Base-by-base conservation (phyloP, 768 basidiomycete genomes). In the Boletus patriciae region DNA sequence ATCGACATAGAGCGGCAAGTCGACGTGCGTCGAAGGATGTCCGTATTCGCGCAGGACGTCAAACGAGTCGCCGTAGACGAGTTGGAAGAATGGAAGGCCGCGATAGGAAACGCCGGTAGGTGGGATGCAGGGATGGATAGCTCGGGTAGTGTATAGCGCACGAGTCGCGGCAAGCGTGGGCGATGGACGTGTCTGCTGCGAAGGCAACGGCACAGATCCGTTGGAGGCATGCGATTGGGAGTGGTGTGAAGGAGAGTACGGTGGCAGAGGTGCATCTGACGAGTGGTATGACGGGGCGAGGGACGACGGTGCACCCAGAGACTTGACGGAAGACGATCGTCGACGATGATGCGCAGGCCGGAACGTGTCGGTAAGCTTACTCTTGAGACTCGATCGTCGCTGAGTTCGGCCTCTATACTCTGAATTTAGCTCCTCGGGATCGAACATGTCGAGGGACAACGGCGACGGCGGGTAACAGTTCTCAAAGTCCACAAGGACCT, bases 1-100 rank as follows among this genome's bases (percentile, higher is more conserved):
- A 62, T 92, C 90, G 48, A 92, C 87, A 62, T 86, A 85, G 54
- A 93, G 66, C 3, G 91, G 91, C 41, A 93, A 73, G 62, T 88
- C 83, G 5, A 80, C 78, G 64, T 91, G 89, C 21, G 81, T 78
- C 52, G 85, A 84, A 15, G 91, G 91, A 66, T 92, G 90, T 1
- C 91, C 91, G 0, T 83, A 83, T 69, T 92, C 91, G 60, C 85
- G 80, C 49, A 92, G 70, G 8, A 93, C 83, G 38, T 85, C 82
- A 47, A 84, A 85, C 36, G 84, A 65, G 36, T 88, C 84, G 4
- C 82, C 85, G 33, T 82, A 78, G 33, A 72, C 69, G n/a, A 93
- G 77, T 13, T 76, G 81, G 69, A 92, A 90, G 78, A 93, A 92
- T 15, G 89, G 89, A 66, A 86, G 83, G 45, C 80, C 82, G 61